phyloP scores from a whole-genome alignment of 495 filamentous ascomycete species.

The Neurospora sp. region DNA sequence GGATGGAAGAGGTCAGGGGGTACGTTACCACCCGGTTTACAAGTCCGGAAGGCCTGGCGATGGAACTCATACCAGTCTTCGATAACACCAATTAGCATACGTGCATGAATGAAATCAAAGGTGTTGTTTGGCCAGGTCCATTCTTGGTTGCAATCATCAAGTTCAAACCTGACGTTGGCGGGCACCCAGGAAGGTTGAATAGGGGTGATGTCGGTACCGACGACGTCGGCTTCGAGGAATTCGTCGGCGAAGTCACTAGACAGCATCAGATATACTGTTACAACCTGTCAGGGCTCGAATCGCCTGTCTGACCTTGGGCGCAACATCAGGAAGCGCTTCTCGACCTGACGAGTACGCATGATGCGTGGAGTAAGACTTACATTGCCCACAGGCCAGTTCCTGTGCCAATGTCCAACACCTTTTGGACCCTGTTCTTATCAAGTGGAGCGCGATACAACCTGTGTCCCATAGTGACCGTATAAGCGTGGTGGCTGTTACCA shows the following conservation, averaged over 20 bases:
- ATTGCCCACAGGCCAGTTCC: constrained; percentile 39
- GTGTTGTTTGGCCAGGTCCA: constrained; percentile 41
- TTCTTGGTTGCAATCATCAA: constrained; percentile 42
- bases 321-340: not conserved
- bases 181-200: constrained; percentile 33
- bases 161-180: constrained; percentile 42
- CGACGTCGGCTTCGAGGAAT: constrained; percentile 37
- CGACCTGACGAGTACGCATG: not conserved
- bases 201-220: constrained; percentile 53
- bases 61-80: constrained; percentile 34
- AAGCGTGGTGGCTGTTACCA: constrained; percentile 11
- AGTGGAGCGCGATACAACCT: constrained; percentile 44
- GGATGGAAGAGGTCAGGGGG: not conserved
- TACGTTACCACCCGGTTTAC: not conserved
- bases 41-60: not conserved
- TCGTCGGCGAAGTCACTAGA: constrained; percentile 30
- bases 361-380: constrained; percentile 7
- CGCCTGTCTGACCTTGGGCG: not conserved
- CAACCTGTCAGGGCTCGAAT: not conserved
- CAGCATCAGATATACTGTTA: constrained; percentile 9
- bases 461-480: constrained; percentile 32
- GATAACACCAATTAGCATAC: constrained; percentile 39
- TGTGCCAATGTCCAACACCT: constrained; percentile 28
- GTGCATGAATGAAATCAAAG: constrained; percentile 48
- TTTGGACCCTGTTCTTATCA: constrained; percentile 7